Conservation (phyloP, 352 stramenopile genomes). For the Phytophthora podocarpi region DNA sequence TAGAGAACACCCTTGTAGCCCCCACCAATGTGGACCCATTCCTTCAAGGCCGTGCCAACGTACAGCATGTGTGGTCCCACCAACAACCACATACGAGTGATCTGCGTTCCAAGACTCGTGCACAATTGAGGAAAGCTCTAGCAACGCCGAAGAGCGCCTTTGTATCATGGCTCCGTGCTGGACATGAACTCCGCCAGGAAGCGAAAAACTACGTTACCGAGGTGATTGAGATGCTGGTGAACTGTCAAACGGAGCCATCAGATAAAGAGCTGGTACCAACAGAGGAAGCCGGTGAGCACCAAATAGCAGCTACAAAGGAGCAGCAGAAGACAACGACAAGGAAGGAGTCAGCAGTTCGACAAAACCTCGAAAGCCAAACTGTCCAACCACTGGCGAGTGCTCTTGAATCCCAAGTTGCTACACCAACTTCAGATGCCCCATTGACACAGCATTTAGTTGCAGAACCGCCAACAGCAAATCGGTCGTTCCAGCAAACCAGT, state of each 20-base stretch:
- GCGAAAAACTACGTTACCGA: conserved; percentile 82
- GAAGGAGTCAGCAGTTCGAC: conserved; percentile 1
- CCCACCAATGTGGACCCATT: conserved; percentile 92
- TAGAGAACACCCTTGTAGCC: conserved; percentile 89
- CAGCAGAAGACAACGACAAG: neutral
- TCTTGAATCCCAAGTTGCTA: neutral
- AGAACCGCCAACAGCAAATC: neutral
- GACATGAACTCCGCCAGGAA: conserved; percentile 90
- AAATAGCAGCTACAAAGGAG: neutral
- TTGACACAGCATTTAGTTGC: neutral
- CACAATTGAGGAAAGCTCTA: conserved; percentile 61
- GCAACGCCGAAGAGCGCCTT: conserved; percentile 68
- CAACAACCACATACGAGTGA: conserved; percentile 59
- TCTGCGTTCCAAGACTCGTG: conserved; percentile 54
- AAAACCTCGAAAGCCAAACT: neutral
- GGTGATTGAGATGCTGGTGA: conserved; percentile 83
- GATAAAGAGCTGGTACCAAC: conserved; percentile 13
- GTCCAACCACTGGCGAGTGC: neutral
- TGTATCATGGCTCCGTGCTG: conserved; percentile 88
- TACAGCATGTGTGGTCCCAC: conserved; percentile 81
- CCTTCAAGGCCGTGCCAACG: conserved; percentile 74
- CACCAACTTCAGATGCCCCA: neutral
- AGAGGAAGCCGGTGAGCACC: neutral
- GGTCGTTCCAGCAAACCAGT: neutral
- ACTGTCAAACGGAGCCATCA: conserved; percentile 36